Evolutionary conservation across 257 asterid species (phyloP).

Genomic region (Nicotiana otophora): DNA sequence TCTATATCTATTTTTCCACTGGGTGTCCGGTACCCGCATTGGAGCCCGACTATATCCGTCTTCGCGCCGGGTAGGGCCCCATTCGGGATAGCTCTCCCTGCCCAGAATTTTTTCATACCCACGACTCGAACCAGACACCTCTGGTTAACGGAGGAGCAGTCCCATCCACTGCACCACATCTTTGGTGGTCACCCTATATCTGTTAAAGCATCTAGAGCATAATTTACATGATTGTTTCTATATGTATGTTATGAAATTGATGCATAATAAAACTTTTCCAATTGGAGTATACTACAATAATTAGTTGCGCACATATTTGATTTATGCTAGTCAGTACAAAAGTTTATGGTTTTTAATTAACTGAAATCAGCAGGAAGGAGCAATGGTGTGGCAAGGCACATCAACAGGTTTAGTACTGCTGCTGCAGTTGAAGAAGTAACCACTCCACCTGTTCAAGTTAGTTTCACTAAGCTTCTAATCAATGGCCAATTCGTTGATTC

Average conservation of each 20-base stretch:
- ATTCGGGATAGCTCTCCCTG: too few species aligned
- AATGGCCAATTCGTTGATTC: slow-evolving; percentile 75
- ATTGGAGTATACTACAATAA: not conserved
- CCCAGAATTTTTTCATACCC: too few species aligned
- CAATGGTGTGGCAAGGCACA: slow-evolving; percentile 30
- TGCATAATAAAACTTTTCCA: not conserved
- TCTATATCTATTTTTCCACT: too few species aligned
- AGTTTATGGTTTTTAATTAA: not conserved
- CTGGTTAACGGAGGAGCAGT: too few species aligned
- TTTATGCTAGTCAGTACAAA: not conserved
- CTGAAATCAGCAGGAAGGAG: slow-evolving; percentile 30
- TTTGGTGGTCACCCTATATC: not conserved
- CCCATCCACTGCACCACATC: too few species aligned
- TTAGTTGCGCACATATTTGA: not conserved
- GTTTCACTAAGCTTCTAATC: slow-evolving; percentile 64
- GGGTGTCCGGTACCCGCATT: too few species aligned
- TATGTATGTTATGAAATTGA: not conserved
- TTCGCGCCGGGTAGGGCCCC: too few species aligned
- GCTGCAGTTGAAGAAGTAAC: slow-evolving; percentile 47
- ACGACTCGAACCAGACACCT: too few species aligned
- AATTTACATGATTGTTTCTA: not conserved
- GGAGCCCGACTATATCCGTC: too few species aligned
- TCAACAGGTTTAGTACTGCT: slow-evolving; percentile 42
- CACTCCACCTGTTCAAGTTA: slow-evolving; percentile 44
- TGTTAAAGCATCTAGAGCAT: not conserved